phyloP scores from a whole-genome alignment of 768 basidiomycete species.

The Suillus decipiens region DNA sequence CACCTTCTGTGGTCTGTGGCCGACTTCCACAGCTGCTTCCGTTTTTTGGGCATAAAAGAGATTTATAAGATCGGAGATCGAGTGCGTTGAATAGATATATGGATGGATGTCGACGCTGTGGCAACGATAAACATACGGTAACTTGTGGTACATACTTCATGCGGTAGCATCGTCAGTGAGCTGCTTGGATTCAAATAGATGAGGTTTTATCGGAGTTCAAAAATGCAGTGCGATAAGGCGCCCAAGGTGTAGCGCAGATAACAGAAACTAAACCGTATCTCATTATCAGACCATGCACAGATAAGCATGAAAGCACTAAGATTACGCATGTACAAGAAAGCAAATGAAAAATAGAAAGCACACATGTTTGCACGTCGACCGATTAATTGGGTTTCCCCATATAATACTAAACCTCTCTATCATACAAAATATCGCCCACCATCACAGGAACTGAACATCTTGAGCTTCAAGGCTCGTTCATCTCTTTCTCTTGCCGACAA shows the following conservation, averaged over 20 bases:
- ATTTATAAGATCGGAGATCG: background rate
- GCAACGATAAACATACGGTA: background rate
- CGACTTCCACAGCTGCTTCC: background rate
- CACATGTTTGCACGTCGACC: slow-evolving; percentile 25
- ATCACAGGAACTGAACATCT: slow-evolving; percentile 5
- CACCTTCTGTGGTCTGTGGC: background rate
- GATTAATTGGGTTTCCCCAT: slow-evolving; percentile 27
- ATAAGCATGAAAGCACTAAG: slow-evolving; percentile 8
- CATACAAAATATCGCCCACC: slow-evolving; percentile 21
- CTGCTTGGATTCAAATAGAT: too few relatives aligned
- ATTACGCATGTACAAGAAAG: slow-evolving; percentile 28
- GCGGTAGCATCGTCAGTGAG: too few relatives aligned
- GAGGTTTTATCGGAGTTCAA: background rate
- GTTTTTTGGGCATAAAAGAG: background rate
- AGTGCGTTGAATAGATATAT: background rate
- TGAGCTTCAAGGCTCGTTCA: slow-evolving; percentile 26
- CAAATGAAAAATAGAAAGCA: slow-evolving; percentile 14
- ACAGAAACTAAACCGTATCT: background rate
- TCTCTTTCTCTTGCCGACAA: slow-evolving; percentile 46
- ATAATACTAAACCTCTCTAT: slow-evolving; percentile 29
- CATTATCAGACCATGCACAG: background rate
- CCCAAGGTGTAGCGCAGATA: background rate
- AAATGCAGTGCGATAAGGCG: background rate
- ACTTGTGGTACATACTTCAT: background rate
- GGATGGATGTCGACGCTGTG: background rate